Evolutionary conservation across 2,329 filamentous ascomycete species (phyloP).

Genomic region (Phialemoniopsis sp.): DNA sequence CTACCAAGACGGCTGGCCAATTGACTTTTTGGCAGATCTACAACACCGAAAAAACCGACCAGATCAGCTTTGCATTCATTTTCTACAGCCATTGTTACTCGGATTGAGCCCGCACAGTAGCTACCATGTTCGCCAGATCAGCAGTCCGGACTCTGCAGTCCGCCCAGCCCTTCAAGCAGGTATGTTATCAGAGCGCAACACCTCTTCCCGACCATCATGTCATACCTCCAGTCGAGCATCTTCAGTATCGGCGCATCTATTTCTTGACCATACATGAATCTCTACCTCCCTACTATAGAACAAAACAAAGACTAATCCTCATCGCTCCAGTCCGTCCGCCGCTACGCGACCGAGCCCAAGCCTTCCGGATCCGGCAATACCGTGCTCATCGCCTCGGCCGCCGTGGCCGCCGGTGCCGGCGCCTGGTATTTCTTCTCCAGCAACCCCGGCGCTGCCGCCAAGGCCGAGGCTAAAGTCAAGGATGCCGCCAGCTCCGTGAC

Average conservation of each 20-base stretch:
- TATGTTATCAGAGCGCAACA: conserved; percentile 30
- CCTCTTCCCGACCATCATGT: background rate
- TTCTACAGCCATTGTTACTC: no score
- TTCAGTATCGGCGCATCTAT: no score
- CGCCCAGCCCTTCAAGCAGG: conserved; percentile 61
- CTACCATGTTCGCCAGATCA: conserved; percentile 64
- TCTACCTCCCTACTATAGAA: background rate
- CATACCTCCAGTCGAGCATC: no score
- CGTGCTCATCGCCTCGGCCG: conserved; percentile 58
- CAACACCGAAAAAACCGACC: no score
- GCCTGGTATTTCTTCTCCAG: conserved; percentile 52
- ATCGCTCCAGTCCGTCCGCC: conserved; percentile 42
- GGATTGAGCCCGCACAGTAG: background rate
- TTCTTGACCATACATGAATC: background rate
- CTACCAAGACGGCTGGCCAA: no score
- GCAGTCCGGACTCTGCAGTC: conserved; percentile 60
- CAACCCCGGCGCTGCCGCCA: conserved; percentile 34
- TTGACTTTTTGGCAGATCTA: no score
- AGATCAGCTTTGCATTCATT: no score
- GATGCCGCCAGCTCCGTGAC: conserved; percentile 27
- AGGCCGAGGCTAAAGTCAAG: conserved; percentile 52
- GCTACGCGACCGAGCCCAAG: conserved; percentile 64
- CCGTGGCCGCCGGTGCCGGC: conserved; percentile 51
- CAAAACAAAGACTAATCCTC: conserved; percentile 16
- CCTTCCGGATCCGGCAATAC: conserved; percentile 47